Conservation (phyloP, 129 eudicot species). For the Artemisia argyi region DNA sequence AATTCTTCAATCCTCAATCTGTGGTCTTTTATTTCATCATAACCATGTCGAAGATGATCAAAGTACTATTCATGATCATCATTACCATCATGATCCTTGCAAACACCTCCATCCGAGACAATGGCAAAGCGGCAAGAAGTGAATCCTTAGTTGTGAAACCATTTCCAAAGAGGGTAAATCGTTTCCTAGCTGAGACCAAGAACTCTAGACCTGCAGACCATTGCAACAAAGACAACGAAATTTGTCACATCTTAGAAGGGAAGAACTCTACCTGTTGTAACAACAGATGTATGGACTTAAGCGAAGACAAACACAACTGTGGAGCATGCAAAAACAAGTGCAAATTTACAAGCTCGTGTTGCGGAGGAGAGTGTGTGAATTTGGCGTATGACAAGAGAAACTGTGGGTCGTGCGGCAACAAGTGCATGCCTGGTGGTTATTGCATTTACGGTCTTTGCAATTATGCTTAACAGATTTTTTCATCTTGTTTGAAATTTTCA, state of each 20-base stretch:
- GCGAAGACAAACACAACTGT: conserved; percentile 5
- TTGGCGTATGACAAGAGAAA: background rate
- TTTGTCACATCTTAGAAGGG: conserved; percentile 7
- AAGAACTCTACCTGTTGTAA: background rate
- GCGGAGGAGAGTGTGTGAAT: background rate
- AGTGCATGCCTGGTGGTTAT: conserved; percentile 10
- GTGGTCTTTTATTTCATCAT: background rate
- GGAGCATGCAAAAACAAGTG: conserved; percentile 10
- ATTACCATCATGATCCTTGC: background rate
- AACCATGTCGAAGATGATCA: conserved; percentile 4
- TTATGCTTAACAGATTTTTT: background rate
- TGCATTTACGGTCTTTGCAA: conserved; percentile 1
- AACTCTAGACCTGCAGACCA: background rate
- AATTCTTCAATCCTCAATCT: background rate
- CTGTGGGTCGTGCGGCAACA: no score
- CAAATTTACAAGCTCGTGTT: conserved; percentile 1
- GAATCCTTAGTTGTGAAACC: background rate
- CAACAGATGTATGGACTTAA: conserved; percentile 6
- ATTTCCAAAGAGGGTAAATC: background rate
- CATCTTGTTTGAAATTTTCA: background rate
- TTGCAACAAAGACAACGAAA: background rate
- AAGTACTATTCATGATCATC: background rate
- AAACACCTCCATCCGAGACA: background rate
- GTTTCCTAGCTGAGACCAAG: background rate
- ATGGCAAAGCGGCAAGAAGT: background rate